These are phyloP conservation scores for Leccinum longicurvipes DNA, from an alignment of 768 basidiomycete genomes.

Conservation along the genomic window DNA sequence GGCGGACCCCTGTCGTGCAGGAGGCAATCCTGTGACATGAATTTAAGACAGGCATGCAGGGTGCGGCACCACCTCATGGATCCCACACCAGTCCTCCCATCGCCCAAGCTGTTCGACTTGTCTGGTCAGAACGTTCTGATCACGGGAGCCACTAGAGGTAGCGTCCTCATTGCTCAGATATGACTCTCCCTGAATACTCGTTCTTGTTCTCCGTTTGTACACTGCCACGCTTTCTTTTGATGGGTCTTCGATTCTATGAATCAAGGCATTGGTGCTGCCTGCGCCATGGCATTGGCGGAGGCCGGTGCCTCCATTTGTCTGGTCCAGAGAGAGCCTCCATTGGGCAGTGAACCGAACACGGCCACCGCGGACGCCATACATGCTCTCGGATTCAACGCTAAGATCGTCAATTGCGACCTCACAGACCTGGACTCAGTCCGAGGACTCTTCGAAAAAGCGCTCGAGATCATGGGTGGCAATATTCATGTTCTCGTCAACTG, in stretches of 20 bases:
- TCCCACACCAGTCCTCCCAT: slow-evolving; percentile 45
- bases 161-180: slow-evolving; percentile 24
- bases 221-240: slow-evolving; percentile 10
- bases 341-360: slow-evolving; percentile 32
- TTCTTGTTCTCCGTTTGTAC: slow-evolving; percentile 11
- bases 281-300: slow-evolving; percentile 52
- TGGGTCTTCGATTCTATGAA: slow-evolving; percentile 6
- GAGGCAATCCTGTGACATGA: slow-evolving; percentile 1
- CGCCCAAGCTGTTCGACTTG: slow-evolving; percentile 65
- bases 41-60: slow-evolving; percentile 20
- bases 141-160: slow-evolving; percentile 79
- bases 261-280: slow-evolving; percentile 54
- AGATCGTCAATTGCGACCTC: slow-evolving; percentile 57
- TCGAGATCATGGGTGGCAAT: slow-evolving; percentile 46
- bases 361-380: slow-evolving; percentile 37
- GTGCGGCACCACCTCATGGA: slow-evolving; percentile 40
- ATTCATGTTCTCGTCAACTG: slow-evolving; percentile 71
- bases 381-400: slow-evolving; percentile 32
- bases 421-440: slow-evolving; percentile 47
- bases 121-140: slow-evolving; percentile 66
- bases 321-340: slow-evolving; percentile 43
- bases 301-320: slow-evolving; percentile 51
- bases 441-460: slow-evolving; percentile 45
- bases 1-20: slow-evolving; percentile 1
- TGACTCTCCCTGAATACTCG: slow-evolving; percentile 13